Percentiles rank a stretch among this genome's conserved stretches.
These are phyloP conservation scores for Uronychia binucleata DNA, from an alignment of 73 alveolate genomes.

Conservation along the genomic window DNA sequence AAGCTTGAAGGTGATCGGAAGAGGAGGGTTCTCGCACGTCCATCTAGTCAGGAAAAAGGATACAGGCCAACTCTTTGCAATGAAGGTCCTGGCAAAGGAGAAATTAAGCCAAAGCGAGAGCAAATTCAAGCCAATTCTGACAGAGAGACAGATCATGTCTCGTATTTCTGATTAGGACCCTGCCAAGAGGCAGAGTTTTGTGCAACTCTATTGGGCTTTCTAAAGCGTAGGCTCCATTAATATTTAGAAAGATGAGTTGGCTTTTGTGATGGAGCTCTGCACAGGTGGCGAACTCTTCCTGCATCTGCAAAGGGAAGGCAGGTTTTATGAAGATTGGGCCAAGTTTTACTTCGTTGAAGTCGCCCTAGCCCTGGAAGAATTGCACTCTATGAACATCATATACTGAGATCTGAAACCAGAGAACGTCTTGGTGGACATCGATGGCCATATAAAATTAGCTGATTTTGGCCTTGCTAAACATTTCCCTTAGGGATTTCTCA, in stretches of 20 bases:
- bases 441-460: conserved; percentile 69
- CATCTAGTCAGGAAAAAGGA: conserved; percentile 76
- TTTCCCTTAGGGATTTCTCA: conserved; percentile 16
- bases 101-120: conserved; percentile 52
- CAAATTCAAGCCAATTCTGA: conserved; percentile 57
- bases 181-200: conserved; percentile 64
- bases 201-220: conserved; percentile 75
- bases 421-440: conserved; percentile 71
- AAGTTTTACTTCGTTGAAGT: conserved; percentile 74
- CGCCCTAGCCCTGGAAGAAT: conserved; percentile 58
- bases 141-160: conserved; percentile 54
- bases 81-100: conserved; percentile 75
- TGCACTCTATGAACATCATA: conserved; percentile 69
- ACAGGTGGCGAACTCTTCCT: conserved; percentile 91
- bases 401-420: conserved; percentile 86
- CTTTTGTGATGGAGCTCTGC: conserved; percentile 79
- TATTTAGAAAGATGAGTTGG: conserved; percentile 50
- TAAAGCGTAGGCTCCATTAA: conserved; percentile 33
- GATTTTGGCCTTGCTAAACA: conserved; percentile 69
- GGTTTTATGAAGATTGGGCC: conserved; percentile 66
- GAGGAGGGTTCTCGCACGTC: conserved; percentile 87
- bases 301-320: conserved; percentile 51
- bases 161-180: conserved; percentile 22
- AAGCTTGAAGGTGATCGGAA: conserved; percentile 77
- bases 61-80: conserved; percentile 83